A percentile compares a stretch with the other conserved stretches of the same genome.
Evolutionary conservation across 495 filamentous ascomycete genomes (phyloP).

Genomic region (Daldinia concentrica): DNA sequence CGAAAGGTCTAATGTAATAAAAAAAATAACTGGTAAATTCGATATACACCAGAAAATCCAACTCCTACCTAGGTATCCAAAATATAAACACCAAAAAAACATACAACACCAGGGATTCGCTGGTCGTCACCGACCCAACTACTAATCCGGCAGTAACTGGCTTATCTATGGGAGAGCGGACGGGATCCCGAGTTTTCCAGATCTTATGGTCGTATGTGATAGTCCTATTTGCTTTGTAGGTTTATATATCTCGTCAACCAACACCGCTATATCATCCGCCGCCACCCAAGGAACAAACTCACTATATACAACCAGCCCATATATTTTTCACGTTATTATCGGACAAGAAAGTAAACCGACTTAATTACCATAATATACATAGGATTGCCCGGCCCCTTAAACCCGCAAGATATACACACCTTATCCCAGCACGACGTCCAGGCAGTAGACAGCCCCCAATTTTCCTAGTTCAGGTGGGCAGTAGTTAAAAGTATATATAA

Average conservation of each 20-base stretch:
- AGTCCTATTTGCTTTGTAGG: neutral
- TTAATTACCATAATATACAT: neutral
- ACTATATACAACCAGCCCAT: too few species aligned
- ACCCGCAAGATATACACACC: neutral
- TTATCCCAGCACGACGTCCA: neutral
- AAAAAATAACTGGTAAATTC: too few species aligned
- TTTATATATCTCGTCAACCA: neutral
- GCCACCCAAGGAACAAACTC: too few species aligned
- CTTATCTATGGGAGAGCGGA: slow-evolving; percentile 61
- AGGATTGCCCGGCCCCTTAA: neutral
- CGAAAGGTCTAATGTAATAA: too few species aligned
- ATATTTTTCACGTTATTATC: too few species aligned
- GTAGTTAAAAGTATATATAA: slow-evolving; percentile 12
- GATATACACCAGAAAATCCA: too few species aligned
- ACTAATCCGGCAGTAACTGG: slow-evolving; percentile 54
- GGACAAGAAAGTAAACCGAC: neutral
- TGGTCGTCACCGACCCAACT: slow-evolving; percentile 62
- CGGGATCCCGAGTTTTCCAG: slow-evolving; percentile 59
- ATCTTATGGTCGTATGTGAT: slow-evolving; percentile 57
- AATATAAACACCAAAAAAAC: slow-evolving; percentile 38
- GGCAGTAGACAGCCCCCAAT: neutral
- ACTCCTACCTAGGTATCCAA: too few species aligned
- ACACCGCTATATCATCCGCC: neutral
- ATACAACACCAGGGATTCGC: slow-evolving; percentile 61
- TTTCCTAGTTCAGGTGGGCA: neutral